Conservation (phyloP, 495 filamentous ascomycete genomes). For the Cladorrhinum samala region DNA sequence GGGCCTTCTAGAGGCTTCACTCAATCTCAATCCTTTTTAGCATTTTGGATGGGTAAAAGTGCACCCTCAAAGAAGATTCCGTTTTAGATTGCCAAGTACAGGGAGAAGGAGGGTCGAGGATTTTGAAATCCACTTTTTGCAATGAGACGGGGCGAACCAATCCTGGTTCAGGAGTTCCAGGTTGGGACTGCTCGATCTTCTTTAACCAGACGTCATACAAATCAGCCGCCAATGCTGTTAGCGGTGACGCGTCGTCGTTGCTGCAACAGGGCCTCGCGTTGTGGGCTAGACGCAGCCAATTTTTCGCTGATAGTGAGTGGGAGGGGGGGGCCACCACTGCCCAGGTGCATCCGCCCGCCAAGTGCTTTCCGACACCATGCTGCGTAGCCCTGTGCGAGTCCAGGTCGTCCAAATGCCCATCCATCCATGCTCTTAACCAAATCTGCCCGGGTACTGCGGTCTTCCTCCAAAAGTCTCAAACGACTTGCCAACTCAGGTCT, state of each 20-base stretch:
- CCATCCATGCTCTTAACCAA: conserved; percentile 19
- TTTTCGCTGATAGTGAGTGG: conserved; percentile 10
- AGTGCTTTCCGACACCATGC: conserved; percentile 7
- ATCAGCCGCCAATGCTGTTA: neutral
- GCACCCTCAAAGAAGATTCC: neutral
- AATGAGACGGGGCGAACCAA: conserved; percentile 3
- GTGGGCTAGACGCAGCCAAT: conserved; percentile 8
- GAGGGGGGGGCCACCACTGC: neutral
- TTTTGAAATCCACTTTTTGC: neutral
- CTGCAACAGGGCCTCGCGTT: conserved; percentile 4
- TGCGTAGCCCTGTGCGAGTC: conserved; percentile 11
- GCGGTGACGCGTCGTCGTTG: conserved; percentile 1
- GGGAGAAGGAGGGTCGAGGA: conserved; percentile 6
- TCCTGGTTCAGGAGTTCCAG: conserved; percentile 4
- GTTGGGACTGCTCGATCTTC: neutral
- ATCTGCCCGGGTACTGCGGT: conserved; percentile 13
- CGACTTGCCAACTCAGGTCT: conserved; percentile 21
- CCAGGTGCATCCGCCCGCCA: conserved; percentile 1
- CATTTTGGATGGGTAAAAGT: neutral
- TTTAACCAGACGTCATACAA: conserved; percentile 5
- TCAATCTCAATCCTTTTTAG: neutral
- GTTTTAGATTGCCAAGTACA: conserved; percentile 15
- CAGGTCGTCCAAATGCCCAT: neutral
- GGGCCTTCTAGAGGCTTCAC: neutral
- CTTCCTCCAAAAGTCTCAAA: conserved; percentile 28